Percentiles rank a stretch among this genome's conserved stretches.
Evolutionary conservation across 2,329 filamentous ascomycete genomes (phyloP).

Genomic region (Knoxdaviesia capensis): DNA sequence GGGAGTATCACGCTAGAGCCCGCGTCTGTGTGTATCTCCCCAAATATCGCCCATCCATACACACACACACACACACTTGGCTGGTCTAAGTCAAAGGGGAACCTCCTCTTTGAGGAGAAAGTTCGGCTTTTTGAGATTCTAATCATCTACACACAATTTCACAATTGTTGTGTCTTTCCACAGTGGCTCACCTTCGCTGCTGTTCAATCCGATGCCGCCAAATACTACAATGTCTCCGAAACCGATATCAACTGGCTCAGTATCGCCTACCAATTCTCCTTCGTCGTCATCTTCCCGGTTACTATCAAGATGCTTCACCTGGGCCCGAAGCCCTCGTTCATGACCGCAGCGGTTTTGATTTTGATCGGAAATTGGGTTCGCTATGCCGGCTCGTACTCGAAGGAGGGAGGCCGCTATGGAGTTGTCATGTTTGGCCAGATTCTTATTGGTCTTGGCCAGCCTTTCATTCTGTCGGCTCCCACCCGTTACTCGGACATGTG

Average conservation of each 20-base stretch:
- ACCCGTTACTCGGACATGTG: constrained; percentile 85
- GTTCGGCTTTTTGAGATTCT: too few relatives aligned
- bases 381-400: constrained; percentile 43
- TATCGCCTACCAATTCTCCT: constrained; percentile 72
- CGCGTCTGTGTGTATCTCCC: too few relatives aligned
- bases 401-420: constrained; percentile 42
- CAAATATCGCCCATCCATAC: too few relatives aligned
- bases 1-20: too few relatives aligned
- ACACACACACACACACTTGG: too few relatives aligned
- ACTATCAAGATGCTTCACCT: constrained; percentile 61
- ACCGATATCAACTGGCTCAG: constrained; percentile 82
- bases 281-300: constrained; percentile 50
- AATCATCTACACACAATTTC: background rate
- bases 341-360: constrained; percentile 51
- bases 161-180: background rate
- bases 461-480: constrained; percentile 77
- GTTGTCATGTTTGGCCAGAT: constrained; percentile 83
- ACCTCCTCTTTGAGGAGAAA: too few relatives aligned
- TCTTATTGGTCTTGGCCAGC: constrained; percentile 72
- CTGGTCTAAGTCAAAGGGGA: too few relatives aligned
- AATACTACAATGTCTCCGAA: constrained; percentile 57
- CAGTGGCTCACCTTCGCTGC: constrained; percentile 88
- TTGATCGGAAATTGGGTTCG: constrained; percentile 83
- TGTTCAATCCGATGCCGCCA: constrained; percentile 51
- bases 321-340: constrained; percentile 61